phyloP scores from a whole-genome alignment of 148 eudicot species.

The Vaccinium darrowii region DNA sequence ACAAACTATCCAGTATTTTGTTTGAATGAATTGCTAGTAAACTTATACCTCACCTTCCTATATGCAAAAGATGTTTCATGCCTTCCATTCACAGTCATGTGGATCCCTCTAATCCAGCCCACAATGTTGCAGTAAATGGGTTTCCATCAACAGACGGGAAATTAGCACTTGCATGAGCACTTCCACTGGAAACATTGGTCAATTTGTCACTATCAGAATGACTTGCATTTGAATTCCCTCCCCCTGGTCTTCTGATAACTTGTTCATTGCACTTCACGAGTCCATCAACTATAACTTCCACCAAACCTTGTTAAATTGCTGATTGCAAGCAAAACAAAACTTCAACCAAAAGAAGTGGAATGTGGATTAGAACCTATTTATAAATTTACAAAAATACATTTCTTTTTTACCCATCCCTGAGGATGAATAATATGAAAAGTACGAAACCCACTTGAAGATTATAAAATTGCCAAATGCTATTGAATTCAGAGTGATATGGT shows the following conservation, averaged over 20 bases:
- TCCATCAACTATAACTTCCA: constrained; percentile 50
- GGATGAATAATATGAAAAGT: neutral
- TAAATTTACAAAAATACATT: neutral
- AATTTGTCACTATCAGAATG: constrained; percentile 31
- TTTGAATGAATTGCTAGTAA: constrained; percentile 14
- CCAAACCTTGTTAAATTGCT: neutral
- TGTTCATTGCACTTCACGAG: constrained; percentile 50
- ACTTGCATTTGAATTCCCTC: constrained; percentile 41
- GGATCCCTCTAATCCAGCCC: constrained; percentile 90
- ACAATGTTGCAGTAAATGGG: constrained; percentile 74
- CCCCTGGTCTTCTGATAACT: constrained; percentile 37
- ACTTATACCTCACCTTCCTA: constrained; percentile 54
- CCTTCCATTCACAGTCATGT: constrained; percentile 93
- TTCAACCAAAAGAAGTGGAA: neutral
- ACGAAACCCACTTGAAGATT: neutral
- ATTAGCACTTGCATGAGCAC: constrained; percentile 43
- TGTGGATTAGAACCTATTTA: neutral
- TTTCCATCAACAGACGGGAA: constrained; percentile 77
- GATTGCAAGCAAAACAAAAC: neutral
- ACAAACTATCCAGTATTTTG: neutral
- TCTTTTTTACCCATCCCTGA: neutral
- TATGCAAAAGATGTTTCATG: constrained; percentile 89
- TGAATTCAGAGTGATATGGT: neutral
- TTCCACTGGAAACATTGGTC: constrained; percentile 33
- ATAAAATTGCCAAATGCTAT: neutral